Base-by-base conservation (phyloP, 257 asterid genomes). In the Solanum peruvianum region DNA sequence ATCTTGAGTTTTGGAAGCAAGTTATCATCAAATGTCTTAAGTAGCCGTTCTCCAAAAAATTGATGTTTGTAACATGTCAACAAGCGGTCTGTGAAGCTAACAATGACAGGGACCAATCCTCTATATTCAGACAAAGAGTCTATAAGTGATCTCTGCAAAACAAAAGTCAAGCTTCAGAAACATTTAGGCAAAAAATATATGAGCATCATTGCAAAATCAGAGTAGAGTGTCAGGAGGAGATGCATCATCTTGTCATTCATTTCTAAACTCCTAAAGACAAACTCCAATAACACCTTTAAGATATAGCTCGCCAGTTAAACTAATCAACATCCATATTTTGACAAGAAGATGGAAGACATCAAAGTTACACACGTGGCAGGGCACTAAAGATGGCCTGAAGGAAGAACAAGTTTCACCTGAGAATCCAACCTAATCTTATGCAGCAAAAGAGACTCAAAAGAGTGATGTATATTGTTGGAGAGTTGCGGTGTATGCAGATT, bases 41-140 rank as follows among this genome's bases (percentile, higher is more conserved):
- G 98, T 80, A 97, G 93, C 89, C 89, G 94, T 88, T 94, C 95
- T 33, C 98, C 99, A 92, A 97, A 88, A 95, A 93, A 93, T 45
- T 86, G 88, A 91, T 97, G 99, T 69, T 91, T 93, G 58, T 83
- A 64, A 91, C 98, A 97, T 86, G 90, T 93, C 95, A 95, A 82
- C 88, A 95, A 93, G 60, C 99, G 98, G 87, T 95, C 95, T 64
- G 93, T 89, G 88, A 91, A 91, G 35, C 91, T 89, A 87, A 93
- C 95, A 87, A 92, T 90, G n/a, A 95, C 93, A 58, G 96, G 98
- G 83, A 97, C 98, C 87, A 97, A 87, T 85, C 98, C 96, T 82
- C 88, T 93, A 89, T 75, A 93, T 88, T 94, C 96, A 87, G 92
- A 87, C 86, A 92, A 91, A 39, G 95, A 91, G 49, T 92, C 93